Evolutionary conservation across 2,329 filamentous ascomycete species (phyloP).

Genomic region (Trichoderma endophyticum): DNA sequence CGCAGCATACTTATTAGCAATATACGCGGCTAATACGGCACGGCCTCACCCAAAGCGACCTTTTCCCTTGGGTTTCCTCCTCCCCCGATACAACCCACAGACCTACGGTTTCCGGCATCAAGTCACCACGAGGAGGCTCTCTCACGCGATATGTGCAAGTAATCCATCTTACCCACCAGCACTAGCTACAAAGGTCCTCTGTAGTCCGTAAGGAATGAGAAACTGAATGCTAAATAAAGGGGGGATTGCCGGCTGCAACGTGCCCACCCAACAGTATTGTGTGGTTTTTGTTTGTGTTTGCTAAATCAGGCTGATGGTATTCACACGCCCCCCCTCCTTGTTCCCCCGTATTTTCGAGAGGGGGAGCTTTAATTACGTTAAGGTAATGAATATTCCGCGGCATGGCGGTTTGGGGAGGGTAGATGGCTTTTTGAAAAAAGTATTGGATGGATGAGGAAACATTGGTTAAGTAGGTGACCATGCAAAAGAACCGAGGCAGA

Average conservation of each 20-base stretch:
- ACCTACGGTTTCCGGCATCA: neutral
- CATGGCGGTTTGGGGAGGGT: neutral
- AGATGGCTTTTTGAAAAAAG: neutral
- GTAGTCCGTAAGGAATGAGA: neutral
- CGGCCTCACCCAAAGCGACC: neutral
- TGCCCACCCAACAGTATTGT: neutral
- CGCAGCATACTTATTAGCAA: neutral
- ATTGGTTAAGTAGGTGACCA: neutral
- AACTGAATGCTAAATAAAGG: neutral
- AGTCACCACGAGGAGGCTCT: neutral
- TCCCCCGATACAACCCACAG: neutral
- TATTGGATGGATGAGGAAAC: neutral
- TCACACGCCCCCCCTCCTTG: conserved; percentile 2
- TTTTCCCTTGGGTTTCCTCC: neutral
- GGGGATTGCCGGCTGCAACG: neutral
- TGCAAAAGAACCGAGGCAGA: neutral
- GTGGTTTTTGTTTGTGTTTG: neutral
- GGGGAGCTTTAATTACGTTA: neutral
- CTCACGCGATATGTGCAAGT: neutral
- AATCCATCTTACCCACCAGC: neutral
- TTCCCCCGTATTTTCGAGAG: conserved; percentile 1
- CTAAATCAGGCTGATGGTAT: neutral
- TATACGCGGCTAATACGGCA: conserved; percentile 10
- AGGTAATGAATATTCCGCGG: conserved; percentile 1
- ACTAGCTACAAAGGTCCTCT: neutral